Evolutionary conservation across 495 filamentous ascomycete species (phyloP).

Genomic region (Podospora didyma): DNA sequence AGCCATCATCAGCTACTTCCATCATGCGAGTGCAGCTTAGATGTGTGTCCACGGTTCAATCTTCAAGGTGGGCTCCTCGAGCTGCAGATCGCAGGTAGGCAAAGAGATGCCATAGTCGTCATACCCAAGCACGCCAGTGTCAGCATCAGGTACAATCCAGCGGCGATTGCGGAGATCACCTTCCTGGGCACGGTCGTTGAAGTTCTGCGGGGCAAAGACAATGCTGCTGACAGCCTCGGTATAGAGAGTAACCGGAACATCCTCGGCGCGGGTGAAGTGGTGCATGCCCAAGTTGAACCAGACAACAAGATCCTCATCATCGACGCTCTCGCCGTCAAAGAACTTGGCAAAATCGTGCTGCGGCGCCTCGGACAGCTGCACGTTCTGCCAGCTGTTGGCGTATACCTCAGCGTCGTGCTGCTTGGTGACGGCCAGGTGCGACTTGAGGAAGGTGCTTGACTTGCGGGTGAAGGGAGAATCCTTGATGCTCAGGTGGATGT

Average conservation of each 20-base stretch:
- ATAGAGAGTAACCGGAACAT: conserved; percentile 51
- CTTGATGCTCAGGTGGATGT: conserved; percentile 43
- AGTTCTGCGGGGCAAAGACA: conserved; percentile 47
- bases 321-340: conserved; percentile 50
- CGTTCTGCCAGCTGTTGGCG: conserved; percentile 45
- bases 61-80: conserved; percentile 14
- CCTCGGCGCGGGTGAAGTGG: conserved; percentile 52
- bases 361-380: conserved; percentile 42
- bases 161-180: conserved; percentile 15
- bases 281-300: conserved; percentile 57
- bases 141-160: conserved; percentile 8
- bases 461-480: conserved; percentile 44
- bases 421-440: conserved; percentile 45
- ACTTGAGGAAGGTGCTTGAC: conserved; percentile 43
- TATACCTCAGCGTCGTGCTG: conserved; percentile 52
- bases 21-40: too few species aligned
- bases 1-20: too few species aligned
- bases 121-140: conserved; percentile 6
- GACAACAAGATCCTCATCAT: conserved; percentile 45
- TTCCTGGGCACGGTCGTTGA: conserved; percentile 18
- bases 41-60: conserved; percentile 4
- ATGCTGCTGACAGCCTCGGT: conserved; percentile 43
- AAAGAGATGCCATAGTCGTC: conserved; percentile 16
- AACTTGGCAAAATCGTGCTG: conserved; percentile 52
- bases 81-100: conserved; percentile 10